These are phyloP conservation scores for Pseudogymnoascus sp. DNA, from an alignment of 2,329 filamentous ascomycete genomes.

Conservation along the genomic window DNA sequence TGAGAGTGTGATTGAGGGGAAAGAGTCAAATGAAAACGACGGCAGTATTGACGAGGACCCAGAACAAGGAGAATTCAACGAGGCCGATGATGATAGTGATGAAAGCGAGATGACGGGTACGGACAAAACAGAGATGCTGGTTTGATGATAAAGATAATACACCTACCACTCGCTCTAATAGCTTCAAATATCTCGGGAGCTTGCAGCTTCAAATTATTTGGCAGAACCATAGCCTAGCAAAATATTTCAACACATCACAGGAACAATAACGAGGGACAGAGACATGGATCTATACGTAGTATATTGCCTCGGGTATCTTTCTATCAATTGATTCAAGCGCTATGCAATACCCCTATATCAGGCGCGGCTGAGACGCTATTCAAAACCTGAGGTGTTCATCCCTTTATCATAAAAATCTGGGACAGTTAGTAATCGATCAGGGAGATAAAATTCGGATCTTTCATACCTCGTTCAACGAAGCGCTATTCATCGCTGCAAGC, in stretches of 20 bases:
- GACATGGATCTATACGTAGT: background rate
- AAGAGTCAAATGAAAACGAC: background rate
- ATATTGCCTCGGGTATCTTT: constrained; percentile 4
- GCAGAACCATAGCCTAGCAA: background rate
- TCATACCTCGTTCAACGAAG: constrained; percentile 75
- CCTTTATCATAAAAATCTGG: constrained; percentile 65
- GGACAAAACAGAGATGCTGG: background rate
- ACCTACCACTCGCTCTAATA: background rate
- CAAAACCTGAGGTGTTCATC: background rate
- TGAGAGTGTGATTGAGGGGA: background rate
- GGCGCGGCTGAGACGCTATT: background rate
- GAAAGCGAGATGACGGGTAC: background rate
- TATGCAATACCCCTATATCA: background rate
- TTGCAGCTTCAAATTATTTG: background rate
- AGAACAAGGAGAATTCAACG: background rate
- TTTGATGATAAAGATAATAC: background rate
- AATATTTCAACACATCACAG: background rate
- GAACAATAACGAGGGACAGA: background rate
- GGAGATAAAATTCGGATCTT: constrained; percentile 20
- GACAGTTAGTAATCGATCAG: constrained; percentile 17
- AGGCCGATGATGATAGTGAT: background rate
- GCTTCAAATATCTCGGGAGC: background rate
- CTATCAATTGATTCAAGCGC: constrained; percentile 1
- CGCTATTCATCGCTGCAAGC: constrained; percentile 71
- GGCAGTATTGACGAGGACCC: background rate